Evolutionary conservation across 2,329 filamentous ascomycete genomes (phyloP), one percentile per base, ranked within the genome.

Genomic region (Trichoderma citrinoviride): DNA sequence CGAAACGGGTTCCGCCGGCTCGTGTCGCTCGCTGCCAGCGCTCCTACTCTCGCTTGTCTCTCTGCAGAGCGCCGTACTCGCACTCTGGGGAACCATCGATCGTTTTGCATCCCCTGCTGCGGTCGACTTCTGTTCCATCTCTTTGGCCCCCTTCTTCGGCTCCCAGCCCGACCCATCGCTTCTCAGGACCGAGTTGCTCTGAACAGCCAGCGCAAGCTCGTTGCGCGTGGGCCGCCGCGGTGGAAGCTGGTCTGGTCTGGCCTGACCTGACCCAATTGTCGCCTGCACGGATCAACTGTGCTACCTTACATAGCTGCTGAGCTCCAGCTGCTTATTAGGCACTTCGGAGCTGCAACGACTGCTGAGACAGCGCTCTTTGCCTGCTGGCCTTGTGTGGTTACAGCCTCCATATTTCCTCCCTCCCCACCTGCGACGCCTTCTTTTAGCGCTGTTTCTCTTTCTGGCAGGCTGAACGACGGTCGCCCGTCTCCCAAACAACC

Each of bases 401-500:
- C 60, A 57, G 55, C 44, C 44, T 52, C 47, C 25, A 47, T 62
- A 43, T 57, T 61, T 60, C 25, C 49, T 37, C 19, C 25, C 53
- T 62, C 64, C 60, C 58, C 53, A 57, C 64, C 41, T 10, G 52
- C 43, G 21, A 54, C 43, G 47, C 50, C 19, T 47, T 37, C 33
- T 37, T 37, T 37, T 53, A 56, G 64, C 53, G 58, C 58, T 49
- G 25, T 53, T 37, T 62, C 60, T 57, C 52, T 66, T 66, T 64
- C 49, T 41, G 58, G 50, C 60, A 57, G 44, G 53, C 60, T 58
- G 53, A 46, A 49, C 57, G 58, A 58, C 43, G 43, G 33, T 57
- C 61, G 50, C 50, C 33, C 52, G 53, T 66, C 64, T 58, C 64
- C 64, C 60, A 62, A 66, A 58, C 64, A 66, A 66, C 64, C 58